phyloP scores from a whole-genome alignment of 2,329 filamentous ascomycete species.

The Aspergillus sp. region DNA sequence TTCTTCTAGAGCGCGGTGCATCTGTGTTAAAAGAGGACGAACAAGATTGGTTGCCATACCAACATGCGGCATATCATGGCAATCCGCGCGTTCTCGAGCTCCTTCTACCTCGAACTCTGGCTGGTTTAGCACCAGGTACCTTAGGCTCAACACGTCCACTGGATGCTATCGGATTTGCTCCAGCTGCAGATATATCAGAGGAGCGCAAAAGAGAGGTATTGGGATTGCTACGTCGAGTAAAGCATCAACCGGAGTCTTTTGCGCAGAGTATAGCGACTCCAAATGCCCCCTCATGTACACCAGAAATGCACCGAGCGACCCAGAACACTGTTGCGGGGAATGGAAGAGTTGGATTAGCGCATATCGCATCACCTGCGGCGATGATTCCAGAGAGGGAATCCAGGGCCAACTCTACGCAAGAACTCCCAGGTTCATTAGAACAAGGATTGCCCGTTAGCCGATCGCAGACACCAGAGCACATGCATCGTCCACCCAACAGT shows the following conservation, averaged over 20 bases:
- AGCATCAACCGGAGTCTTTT: constrained; percentile 2
- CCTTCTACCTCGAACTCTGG: constrained; percentile 28
- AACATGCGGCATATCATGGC: constrained; percentile 40
- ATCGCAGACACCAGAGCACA: constrained; percentile 28
- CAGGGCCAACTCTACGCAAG: constrained; percentile 12
- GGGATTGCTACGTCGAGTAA: constrained; percentile 16
- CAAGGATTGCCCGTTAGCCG: constrained; percentile 27
- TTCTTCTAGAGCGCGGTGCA: constrained; percentile 35
- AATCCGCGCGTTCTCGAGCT: constrained; percentile 35
- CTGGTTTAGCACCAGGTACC: constrained; percentile 12
- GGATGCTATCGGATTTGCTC: constrained; percentile 26
- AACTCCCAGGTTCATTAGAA: constrained; percentile 27
- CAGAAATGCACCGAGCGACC: background rate
- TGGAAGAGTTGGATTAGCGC: background rate
- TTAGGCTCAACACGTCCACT: constrained; percentile 17
- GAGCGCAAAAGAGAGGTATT: constrained; percentile 22
- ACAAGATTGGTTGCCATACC: constrained; percentile 37
- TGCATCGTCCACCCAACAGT: constrained; percentile 12
- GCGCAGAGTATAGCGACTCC: background rate
- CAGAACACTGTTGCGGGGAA: background rate
- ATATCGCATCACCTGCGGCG: background rate
- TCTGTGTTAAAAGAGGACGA: constrained; percentile 37
- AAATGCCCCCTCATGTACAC: background rate
- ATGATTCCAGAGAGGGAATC: background rate
- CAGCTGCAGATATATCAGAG: constrained; percentile 21